Percentiles rank a stretch among this genome's conserved stretches.
Evolutionary conservation across 345 rosid species (phyloP).

Genomic region (Toxicodendron radicans): DNA sequence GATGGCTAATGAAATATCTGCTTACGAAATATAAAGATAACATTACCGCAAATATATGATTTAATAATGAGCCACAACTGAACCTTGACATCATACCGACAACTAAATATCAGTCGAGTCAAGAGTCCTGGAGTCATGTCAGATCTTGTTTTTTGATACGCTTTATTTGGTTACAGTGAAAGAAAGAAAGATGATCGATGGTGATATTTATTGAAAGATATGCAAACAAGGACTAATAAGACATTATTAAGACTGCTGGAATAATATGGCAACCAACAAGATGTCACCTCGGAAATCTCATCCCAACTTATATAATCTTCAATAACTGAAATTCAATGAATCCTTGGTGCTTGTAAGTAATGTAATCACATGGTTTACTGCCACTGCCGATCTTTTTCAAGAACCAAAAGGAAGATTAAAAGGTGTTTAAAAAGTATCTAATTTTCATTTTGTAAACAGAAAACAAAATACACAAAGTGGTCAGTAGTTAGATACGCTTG

Average conservation of each 20-base stretch:
- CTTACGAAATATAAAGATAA: background rate
- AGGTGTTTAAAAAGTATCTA: background rate
- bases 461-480: conserved; percentile 3
- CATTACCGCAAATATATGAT: background rate
- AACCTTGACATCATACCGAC: conserved; percentile 13
- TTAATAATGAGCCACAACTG: background rate
- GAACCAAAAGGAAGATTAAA: conserved; percentile 14
- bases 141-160: conserved; percentile 28
- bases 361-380: conserved; percentile 4
- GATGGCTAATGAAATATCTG: background rate
- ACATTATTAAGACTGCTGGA: no score
- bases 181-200: background rate
- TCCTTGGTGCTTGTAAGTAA: background rate
- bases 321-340: conserved; percentile 5
- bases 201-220: background rate
- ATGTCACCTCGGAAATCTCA: conserved; percentile 11
- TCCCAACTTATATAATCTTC: background rate
- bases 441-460: background rate
- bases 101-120: conserved; percentile 22
- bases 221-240: no score
- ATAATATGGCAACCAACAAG: background rate
- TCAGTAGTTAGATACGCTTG: conserved; percentile 17
- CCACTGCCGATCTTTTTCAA: conserved; percentile 13
- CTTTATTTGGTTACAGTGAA: background rate
- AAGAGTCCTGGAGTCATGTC: conserved; percentile 31